A percentile compares a stretch with the other conserved stretches of the same genome.
These are phyloP conservation scores for Sugiyamaella novakii DNA, from an alignment of 1,139 yeast genomes.

Conservation along the genomic window DNA sequence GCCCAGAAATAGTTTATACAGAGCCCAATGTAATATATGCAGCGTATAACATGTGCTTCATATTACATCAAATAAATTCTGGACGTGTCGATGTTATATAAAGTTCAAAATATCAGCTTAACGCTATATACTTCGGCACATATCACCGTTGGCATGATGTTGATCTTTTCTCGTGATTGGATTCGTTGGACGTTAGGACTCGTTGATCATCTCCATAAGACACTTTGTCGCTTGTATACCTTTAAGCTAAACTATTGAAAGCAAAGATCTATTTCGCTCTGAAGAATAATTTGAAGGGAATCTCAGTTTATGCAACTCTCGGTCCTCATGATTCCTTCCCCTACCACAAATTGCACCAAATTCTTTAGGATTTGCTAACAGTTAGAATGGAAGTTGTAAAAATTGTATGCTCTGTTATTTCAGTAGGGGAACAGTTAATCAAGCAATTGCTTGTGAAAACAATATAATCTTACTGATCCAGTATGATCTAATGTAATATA, in stretches of 20 bases:
- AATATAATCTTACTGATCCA: slow-evolving; percentile 17
- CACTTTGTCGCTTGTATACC: slow-evolving; percentile 50
- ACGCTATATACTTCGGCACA: no score
- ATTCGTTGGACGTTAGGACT: neutral
- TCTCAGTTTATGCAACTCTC: slow-evolving; percentile 64
- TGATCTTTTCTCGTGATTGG: slow-evolving; percentile 12
- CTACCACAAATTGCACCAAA: slow-evolving; percentile 65
- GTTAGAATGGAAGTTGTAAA: slow-evolving; percentile 56
- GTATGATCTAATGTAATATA: slow-evolving; percentile 6
- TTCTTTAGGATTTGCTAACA: slow-evolving; percentile 49
- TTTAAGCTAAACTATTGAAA: slow-evolving; percentile 49
- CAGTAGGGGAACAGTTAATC: slow-evolving; percentile 35
- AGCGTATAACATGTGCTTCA: no score
- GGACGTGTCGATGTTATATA: no score
- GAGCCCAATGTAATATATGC: no score
- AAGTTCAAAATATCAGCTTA: no score
- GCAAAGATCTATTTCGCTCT: slow-evolving; percentile 60
- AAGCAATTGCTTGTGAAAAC: slow-evolving; percentile 30
- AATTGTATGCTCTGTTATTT: slow-evolving; percentile 36
- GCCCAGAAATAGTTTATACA: no score
- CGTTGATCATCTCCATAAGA: neutral
- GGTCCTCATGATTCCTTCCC: slow-evolving; percentile 80
- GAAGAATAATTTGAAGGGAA: slow-evolving; percentile 54
- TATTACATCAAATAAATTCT: no score
- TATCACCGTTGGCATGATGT: no score